Evolutionary conservation across 2,329 filamentous ascomycete species (phyloP).

Genomic region (Pseudogymnoascus sp.): DNA sequence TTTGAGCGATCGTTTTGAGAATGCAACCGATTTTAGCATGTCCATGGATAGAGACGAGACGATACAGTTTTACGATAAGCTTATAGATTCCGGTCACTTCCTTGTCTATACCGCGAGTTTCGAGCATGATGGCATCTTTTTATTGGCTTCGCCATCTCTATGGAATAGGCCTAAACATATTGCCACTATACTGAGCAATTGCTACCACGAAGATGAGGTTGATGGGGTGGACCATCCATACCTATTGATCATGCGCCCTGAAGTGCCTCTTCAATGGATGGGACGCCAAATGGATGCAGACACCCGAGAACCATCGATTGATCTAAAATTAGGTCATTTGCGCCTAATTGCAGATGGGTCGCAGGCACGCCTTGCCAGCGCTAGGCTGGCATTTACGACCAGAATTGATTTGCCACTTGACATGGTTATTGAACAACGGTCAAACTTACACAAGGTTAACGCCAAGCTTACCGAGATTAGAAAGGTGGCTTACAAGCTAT

Average conservation of each 20-base stretch:
- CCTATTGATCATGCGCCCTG: conserved; percentile 74
- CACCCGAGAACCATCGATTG: conserved; percentile 69
- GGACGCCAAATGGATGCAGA: conserved; percentile 65
- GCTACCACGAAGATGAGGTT: conserved; percentile 61
- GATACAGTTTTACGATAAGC: conserved; percentile 69
- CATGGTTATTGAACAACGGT: conserved; percentile 82
- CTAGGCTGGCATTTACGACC: conserved; percentile 69
- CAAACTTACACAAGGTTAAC: conserved; percentile 89
- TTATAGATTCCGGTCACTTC: conserved; percentile 79
- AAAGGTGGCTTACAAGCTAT: conserved; percentile 90
- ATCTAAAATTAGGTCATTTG: conserved; percentile 78
- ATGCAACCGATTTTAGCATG: conserved; percentile 90
- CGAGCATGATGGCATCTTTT: conserved; percentile 67
- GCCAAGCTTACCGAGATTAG: conserved; percentile 86
- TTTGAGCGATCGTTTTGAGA: conserved; percentile 88
- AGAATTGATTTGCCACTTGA: conserved; percentile 79
- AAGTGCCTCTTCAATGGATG: conserved; percentile 71
- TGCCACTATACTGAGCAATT: conserved; percentile 74
- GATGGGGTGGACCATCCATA: conserved; percentile 78
- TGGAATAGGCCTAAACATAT: conserved; percentile 72
- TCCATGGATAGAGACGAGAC: conserved; percentile 56
- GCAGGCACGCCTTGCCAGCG: conserved; percentile 66
- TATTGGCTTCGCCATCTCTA: conserved; percentile 78
- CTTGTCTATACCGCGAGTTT: conserved; percentile 65
- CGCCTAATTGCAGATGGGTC: conserved; percentile 85